These are phyloP conservation scores for Helichrysum umbraculigerum DNA, from an alignment of 129 eudicot species.

Conservation along the genomic window DNA sequence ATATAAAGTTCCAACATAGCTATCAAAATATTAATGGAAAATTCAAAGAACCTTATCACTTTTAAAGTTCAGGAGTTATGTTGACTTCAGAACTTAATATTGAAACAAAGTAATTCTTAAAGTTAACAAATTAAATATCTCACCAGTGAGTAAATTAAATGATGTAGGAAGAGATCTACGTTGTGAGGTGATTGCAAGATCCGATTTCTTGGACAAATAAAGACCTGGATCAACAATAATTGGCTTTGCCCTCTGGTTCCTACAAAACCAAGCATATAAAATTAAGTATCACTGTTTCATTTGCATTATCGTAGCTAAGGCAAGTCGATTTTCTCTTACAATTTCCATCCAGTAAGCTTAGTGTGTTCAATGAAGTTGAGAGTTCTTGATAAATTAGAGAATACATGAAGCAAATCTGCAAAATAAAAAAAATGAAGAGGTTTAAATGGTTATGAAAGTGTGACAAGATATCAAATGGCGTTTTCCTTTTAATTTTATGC, in stretches of 20 bases:
- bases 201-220: constrained; percentile 90
- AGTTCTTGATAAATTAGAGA: constrained; percentile 85
- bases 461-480: neutral
- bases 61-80: neutral
- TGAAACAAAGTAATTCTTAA: neutral
- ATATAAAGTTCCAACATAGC: neutral
- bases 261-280: constrained; percentile 29
- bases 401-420: constrained; percentile 93
- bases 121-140: constrained; percentile 11
- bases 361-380: constrained; percentile 92
- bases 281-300: neutral
- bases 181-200: constrained; percentile 83
- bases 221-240: constrained; percentile 96
- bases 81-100: neutral
- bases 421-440: constrained; percentile 13
- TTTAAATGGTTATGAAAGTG: constrained; percentile 5
- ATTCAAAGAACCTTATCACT: neutral
- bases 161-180: constrained; percentile 94
- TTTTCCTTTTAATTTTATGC: neutral
- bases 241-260: constrained; percentile 92
- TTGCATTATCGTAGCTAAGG: neutral
- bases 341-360: constrained; percentile 90
- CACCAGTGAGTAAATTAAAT: constrained; percentile 87
- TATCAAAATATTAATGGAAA: neutral
- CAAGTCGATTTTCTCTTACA: constrained; percentile 48